Conservation (phyloP, 768 basidiomycete species). For the Panaeolus cyanescens region DNA sequence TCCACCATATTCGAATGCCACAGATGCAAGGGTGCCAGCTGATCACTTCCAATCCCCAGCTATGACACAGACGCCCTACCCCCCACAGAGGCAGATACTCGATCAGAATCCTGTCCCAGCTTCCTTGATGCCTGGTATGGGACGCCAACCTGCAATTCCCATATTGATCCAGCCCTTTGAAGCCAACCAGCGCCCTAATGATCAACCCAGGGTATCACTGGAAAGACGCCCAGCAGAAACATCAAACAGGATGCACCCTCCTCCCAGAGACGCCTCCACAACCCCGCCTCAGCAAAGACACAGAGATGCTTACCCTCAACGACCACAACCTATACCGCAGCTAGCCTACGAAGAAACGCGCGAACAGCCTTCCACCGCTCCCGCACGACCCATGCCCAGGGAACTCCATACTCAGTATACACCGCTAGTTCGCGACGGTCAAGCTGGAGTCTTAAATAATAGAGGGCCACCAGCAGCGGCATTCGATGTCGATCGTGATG, state of each 20-base stretch:
- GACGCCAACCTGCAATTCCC: not conserved
- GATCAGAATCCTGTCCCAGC: not conserved
- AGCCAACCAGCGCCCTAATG: not conserved
- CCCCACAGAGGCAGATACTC: not conserved
- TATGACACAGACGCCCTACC: not conserved
- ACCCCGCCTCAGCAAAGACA: not conserved
- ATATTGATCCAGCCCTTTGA: not conserved
- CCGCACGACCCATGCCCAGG: not conserved
- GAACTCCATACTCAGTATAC: not conserved
- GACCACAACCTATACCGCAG: not conserved
- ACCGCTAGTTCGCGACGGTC: not conserved
- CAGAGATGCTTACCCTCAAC: not conserved
- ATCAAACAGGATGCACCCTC: not conserved
- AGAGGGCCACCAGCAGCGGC: not conserved
- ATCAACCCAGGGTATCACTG: not conserved
- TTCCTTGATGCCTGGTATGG: not conserved
- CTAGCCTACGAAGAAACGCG: not conserved
- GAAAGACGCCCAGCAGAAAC: not conserved
- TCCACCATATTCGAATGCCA: not conserved
- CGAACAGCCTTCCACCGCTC: not conserved
- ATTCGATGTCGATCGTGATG: conserved; percentile 17
- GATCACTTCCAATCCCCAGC: not conserved
- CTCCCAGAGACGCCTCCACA: not conserved
- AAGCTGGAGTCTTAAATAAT: not conserved
- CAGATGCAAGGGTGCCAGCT: not conserved